Conservation (phyloP, 768 basidiomycete genomes). For the Xerocomellus dryophilus region DNA sequence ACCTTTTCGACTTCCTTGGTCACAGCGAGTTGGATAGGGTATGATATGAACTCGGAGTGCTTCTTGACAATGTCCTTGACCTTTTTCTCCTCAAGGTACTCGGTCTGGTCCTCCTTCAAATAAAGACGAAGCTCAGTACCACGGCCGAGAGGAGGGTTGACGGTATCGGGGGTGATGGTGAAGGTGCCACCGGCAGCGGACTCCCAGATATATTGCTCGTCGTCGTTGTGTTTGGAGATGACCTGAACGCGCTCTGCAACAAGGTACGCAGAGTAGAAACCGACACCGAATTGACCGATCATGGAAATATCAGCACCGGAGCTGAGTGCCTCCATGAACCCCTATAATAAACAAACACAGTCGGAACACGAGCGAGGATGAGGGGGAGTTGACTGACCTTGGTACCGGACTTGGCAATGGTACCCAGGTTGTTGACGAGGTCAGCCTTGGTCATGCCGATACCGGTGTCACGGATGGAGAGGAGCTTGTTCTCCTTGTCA, state of each 20-base stretch:
- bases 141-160: conserved; percentile 88
- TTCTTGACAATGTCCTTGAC: conserved; percentile 99
- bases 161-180: conserved; percentile 92
- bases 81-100: conserved; percentile 99
- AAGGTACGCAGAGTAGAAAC: conserved; percentile 99
- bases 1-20: conserved; percentile 99
- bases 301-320: conserved; percentile 90
- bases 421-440: conserved; percentile 98
- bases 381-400: conserved; percentile 49
- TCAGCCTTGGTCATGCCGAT: conserved; percentile 99
- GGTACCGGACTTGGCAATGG: conserved; percentile 92
- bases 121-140: conserved; percentile 89
- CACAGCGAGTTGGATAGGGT: conserved; percentile 97
- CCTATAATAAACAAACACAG: conserved; percentile 42
- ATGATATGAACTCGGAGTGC: conserved; percentile 99
- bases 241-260: conserved; percentile 98
- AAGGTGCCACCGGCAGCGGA: conserved; percentile 99
- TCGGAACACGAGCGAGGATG: conserved; percentile 5
- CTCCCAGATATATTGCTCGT: conserved; percentile 99
- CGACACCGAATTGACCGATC: conserved; percentile 99
- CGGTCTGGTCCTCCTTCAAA: conserved; percentile 98
- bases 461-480: conserved; percentile 92
- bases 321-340: conserved; percentile 98
- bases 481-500: conserved; percentile 92
- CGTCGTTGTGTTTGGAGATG: conserved; percentile 99